Conservation (phyloP, 345 rosid species). For the Eucalyptus tenuipes region DNA sequence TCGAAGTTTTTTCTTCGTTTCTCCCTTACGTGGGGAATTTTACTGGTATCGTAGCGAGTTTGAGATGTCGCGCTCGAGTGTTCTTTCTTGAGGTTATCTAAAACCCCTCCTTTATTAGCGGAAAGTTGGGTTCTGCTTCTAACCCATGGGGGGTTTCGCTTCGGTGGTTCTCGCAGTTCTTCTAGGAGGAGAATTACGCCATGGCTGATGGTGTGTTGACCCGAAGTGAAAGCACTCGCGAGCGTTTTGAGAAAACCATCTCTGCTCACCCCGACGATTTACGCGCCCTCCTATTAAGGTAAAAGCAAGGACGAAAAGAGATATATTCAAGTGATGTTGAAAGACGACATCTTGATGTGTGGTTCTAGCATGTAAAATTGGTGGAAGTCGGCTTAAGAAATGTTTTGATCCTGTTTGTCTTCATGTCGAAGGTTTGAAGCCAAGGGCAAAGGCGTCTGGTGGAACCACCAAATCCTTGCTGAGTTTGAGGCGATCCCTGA, state of each 20-base stretch:
- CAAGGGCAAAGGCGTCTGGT: slow-evolving; percentile 67
- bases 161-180: neutral
- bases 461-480: slow-evolving; percentile 50
- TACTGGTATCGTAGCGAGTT: too few species aligned
- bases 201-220: slow-evolving; percentile 40
- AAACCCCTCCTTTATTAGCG: neutral
- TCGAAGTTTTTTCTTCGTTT: too few species aligned
- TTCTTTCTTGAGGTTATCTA: neutral
- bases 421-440: slow-evolving; percentile 35
- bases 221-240: slow-evolving; percentile 51
- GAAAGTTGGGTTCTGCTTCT: neutral
- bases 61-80: too few species aligned
- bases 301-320: neutral
- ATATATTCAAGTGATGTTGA: too few species aligned
- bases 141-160: too few species aligned
- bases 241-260: slow-evolving; percentile 58
- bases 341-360: too few species aligned
- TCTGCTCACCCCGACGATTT: slow-evolving; percentile 42
- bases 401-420: neutral
- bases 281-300: slow-evolving; percentile 61
- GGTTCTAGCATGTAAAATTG: too few species aligned
- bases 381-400: too few species aligned
- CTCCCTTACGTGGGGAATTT: too few species aligned
- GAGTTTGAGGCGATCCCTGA: slow-evolving; percentile 59
- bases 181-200: neutral